Evolutionary conservation across 371 early-diverging fungal species (phyloP).

Genomic region (Apophysomyces ossiformis): DNA sequence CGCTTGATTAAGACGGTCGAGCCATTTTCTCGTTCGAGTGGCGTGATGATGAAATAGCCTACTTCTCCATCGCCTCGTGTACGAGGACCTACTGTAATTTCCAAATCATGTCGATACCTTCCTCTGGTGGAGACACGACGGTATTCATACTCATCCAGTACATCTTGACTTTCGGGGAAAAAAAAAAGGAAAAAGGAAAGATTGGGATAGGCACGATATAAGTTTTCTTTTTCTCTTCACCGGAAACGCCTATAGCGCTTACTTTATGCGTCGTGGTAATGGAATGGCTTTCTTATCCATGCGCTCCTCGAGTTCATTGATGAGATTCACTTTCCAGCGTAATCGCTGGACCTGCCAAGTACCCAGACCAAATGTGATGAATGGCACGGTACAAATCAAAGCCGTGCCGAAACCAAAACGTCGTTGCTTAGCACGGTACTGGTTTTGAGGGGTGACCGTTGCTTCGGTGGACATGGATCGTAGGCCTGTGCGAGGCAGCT

Average conservation of each 20-base stretch:
- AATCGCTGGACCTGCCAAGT: conserved; percentile 92
- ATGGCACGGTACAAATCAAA: conserved; percentile 68
- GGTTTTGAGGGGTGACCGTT: background rate
- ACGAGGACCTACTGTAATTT: conserved; percentile 82
- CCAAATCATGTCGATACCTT: conserved; percentile 71
- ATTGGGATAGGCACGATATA: background rate
- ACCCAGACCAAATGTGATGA: conserved; percentile 83
- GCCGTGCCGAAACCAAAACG: conserved; percentile 47
- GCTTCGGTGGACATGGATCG: conserved; percentile 3
- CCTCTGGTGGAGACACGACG: conserved; percentile 74
- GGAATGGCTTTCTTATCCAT: conserved; percentile 70
- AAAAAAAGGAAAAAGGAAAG: background rate
- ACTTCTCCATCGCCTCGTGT: conserved; percentile 73
- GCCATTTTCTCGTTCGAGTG: conserved; percentile 80
- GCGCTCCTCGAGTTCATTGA: conserved; percentile 72
- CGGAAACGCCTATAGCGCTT: background rate
- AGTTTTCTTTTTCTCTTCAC: background rate
- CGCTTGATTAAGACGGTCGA: conserved; percentile 81
- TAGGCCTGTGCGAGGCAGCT: background rate
- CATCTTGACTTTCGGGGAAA: conserved; percentile 43
- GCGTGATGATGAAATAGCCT: conserved; percentile 86
- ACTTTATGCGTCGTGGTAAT: conserved; percentile 72
- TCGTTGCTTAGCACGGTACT: conserved; percentile 29
- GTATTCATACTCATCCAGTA: conserved; percentile 72
- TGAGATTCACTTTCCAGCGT: conserved; percentile 86